A percentile compares a stretch with the other conserved stretches of the same genome.
Conservation (phyloP, 805 yeast genomes). For the Kuraishia hungarica region DNA sequence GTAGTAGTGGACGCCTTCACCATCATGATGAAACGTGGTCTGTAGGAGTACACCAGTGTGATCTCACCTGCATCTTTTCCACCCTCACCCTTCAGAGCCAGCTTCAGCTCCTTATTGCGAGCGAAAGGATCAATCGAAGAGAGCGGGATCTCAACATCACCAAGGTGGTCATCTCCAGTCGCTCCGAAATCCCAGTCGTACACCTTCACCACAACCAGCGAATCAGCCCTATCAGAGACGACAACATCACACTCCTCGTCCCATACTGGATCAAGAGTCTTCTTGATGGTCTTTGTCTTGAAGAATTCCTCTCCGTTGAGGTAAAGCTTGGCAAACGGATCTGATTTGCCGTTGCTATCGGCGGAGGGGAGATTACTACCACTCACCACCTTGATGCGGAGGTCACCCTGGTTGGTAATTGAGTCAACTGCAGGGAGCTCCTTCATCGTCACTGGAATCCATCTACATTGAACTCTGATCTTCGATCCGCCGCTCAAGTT, state of each 20-base stretch:
- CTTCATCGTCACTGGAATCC: constrained; percentile 64
- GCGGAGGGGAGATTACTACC: constrained; percentile 73
- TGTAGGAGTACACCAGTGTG: constrained; percentile 50
- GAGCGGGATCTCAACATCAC: constrained; percentile 51
- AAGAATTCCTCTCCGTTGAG: constrained; percentile 55
- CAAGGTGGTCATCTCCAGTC: constrained; percentile 75
- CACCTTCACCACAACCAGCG: constrained; percentile 47
- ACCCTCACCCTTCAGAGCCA: constrained; percentile 42
- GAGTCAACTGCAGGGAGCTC: constrained; percentile 68
- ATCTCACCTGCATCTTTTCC: constrained; percentile 57
- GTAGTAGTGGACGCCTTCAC: constrained; percentile 29
- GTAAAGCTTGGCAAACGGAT: constrained; percentile 73
- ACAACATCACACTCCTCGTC: constrained; percentile 57
- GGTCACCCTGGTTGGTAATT: constrained; percentile 63
- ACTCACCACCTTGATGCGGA: constrained; percentile 49
- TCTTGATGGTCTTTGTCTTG: constrained; percentile 77
- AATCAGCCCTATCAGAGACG: constrained; percentile 54
- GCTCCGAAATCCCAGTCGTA: constrained; percentile 94
- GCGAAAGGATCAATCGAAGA: constrained; percentile 51
- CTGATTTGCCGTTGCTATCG: constrained; percentile 90
- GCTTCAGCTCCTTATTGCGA: constrained; percentile 33
- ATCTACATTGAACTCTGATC: constrained; percentile 52
- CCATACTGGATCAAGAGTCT: constrained; percentile 87
- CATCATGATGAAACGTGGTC: constrained; percentile 59
- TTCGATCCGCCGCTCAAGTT: constrained; percentile 42